These are phyloP conservation scores for Neurospora sp. DNA, from an alignment of 2,329 filamentous ascomycete species.

Conservation along the genomic window DNA sequence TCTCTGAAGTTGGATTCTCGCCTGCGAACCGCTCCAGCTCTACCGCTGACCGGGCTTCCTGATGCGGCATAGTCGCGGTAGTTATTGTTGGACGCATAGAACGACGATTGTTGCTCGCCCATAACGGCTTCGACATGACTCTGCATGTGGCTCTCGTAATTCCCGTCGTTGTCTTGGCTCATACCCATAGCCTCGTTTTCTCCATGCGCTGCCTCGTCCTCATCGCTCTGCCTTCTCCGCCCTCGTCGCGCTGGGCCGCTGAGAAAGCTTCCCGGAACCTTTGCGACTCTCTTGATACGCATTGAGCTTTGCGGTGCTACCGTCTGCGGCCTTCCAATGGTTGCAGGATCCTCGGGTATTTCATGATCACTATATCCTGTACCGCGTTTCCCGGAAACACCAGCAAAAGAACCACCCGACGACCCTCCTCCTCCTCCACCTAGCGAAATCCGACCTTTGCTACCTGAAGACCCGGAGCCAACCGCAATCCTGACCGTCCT, in stretches of 20 bases:
- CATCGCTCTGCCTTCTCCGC: slow-evolving; percentile 55
- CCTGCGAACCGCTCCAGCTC: slow-evolving; percentile 33
- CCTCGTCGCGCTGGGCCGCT: slow-evolving; percentile 72
- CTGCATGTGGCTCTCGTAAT: slow-evolving; percentile 22
- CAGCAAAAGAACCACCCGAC: slow-evolving; percentile 26
- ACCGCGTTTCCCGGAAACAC: slow-evolving; percentile 24
- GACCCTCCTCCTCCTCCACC: slow-evolving; percentile 13
- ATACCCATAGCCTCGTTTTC: slow-evolving; percentile 31
- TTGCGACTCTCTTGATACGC: slow-evolving; percentile 66
- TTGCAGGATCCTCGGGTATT: slow-evolving; percentile 37
- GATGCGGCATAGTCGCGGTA: slow-evolving; percentile 44
- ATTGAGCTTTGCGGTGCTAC: slow-evolving; percentile 60
- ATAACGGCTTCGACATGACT: slow-evolving; percentile 27
- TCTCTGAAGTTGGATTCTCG: slow-evolving; percentile 22
- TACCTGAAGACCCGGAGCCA: slow-evolving; percentile 36
- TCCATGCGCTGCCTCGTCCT: slow-evolving; percentile 41
- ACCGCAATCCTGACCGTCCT: slow-evolving; percentile 46
- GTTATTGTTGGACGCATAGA: slow-evolving; percentile 32
- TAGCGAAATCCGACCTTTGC: slow-evolving; percentile 14
- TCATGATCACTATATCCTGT: slow-evolving; percentile 36
- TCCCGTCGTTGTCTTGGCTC: slow-evolving; percentile 30
- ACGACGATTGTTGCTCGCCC: slow-evolving; percentile 29
- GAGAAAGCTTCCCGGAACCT: slow-evolving; percentile 65
- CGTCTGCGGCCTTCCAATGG: slow-evolving; percentile 36
- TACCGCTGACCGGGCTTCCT: slow-evolving; percentile 47